These are phyloP conservation scores for Botryotinia globosa DNA, from an alignment of 2,329 filamentous ascomycete species.

Conservation along the genomic window DNA sequence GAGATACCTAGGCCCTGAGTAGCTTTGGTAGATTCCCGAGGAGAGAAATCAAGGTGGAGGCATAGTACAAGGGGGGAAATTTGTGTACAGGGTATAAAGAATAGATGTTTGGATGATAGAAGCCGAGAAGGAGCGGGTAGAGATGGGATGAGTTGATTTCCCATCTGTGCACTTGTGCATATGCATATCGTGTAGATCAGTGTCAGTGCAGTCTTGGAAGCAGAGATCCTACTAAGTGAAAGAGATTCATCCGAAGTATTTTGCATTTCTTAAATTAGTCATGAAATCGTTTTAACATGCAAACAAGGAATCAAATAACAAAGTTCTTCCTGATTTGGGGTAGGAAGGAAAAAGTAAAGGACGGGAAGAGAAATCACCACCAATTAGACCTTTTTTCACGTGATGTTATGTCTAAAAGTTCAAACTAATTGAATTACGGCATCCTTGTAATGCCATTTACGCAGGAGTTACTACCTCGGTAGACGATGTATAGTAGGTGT, in stretches of 20 bases:
- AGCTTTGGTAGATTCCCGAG: background rate
- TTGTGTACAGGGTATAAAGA: background rate
- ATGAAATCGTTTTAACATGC: background rate
- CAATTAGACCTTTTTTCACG: background rate
- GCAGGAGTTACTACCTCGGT: background rate
- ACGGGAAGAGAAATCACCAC: background rate
- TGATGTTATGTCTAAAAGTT: background rate
- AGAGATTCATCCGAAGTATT: background rate
- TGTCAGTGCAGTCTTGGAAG: background rate
- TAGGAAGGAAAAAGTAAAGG: background rate
- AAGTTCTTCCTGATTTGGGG: background rate
- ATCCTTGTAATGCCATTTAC: background rate
- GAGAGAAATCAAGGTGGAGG: background rate
- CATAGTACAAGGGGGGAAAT: background rate
- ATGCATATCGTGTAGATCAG: conserved; percentile 6
- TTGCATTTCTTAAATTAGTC: background rate
- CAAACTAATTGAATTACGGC: background rate
- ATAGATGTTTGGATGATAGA: background rate
- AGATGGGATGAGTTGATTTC: conserved; percentile 5
- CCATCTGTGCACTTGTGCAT: conserved; percentile 7
- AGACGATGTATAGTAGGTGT: background rate
- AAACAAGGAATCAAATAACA: background rate
- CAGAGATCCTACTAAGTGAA: background rate
- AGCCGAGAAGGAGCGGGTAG: background rate
- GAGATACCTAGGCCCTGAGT: background rate